Evolutionary conservation across 2,329 filamentous ascomycete genomes (phyloP).

Genomic region (Rhynchosporium agropyri): DNA sequence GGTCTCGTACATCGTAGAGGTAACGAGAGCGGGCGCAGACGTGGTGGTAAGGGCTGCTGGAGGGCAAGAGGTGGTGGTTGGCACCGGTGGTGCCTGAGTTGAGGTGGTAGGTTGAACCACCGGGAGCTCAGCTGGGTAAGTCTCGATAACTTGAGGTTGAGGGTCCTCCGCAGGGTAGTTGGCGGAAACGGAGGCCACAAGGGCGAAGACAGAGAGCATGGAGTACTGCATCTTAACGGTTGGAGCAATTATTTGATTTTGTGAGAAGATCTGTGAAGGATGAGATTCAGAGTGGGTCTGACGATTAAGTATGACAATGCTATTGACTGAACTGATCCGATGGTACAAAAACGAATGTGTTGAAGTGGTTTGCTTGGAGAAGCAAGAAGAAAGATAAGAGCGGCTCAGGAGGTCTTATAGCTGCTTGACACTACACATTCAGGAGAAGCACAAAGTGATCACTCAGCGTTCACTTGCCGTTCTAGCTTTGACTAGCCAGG

Average conservation of each 20-base stretch:
- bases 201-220: conserved; percentile 25
- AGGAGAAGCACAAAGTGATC: conserved; percentile 19
- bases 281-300: conserved; percentile 12
- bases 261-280: background rate
- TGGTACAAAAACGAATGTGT: conserved; percentile 30
- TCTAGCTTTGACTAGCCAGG: conserved; percentile 6
- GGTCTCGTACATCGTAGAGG: conserved; percentile 35
- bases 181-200: conserved; percentile 22
- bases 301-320: conserved; percentile 20
- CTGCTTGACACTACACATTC: conserved; percentile 20
- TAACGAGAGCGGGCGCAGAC: background rate
- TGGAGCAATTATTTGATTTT: conserved; percentile 18
- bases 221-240: conserved; percentile 31
- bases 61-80: conserved; percentile 3
- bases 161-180: background rate
- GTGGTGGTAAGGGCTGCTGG: no score
- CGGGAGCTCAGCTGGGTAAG: conserved; percentile 4
- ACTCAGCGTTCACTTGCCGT: conserved; percentile 13
- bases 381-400: background rate
- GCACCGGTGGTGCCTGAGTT: conserved; percentile 7
- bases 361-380: conserved; percentile 26
- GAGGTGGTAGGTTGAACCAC: background rate
- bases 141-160: background rate
- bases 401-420: conserved; percentile 24
- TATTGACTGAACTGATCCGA: conserved; percentile 30